Evolutionary conservation across 257 asterid species (phyloP), one percentile per base, ranked within the genome.

Genomic region (Nicotiana attenuata): DNA sequence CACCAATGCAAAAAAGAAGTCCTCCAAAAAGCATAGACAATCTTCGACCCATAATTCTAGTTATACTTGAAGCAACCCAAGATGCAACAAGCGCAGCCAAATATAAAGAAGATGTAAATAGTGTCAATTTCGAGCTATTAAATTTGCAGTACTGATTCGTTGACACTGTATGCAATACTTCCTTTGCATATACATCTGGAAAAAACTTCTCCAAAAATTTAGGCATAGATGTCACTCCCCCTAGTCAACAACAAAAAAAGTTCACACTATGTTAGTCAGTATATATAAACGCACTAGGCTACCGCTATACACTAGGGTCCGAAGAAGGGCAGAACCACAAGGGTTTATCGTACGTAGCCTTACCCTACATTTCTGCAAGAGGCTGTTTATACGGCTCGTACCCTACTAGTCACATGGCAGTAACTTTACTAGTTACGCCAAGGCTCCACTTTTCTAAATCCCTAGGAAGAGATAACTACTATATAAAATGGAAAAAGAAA

Each of bases 181-280:
- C 86, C 60, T 92, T 91, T 65, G 53, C 67, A 82, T 65, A 93
- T 4, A 94, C 98, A 3, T 85, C 26, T 0, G 92, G 97, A 29
- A 94, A 94, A 65, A 94, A 93, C 77, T 88, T 83, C 83, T 83
- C 24, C 92, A 94, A 17, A 77, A 94, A 93, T 1, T 93, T 64
- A 56, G 91, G 92, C 97, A 92, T 94, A 3, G 98, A 83, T 68
- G 97, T 94, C 82, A 94, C 97, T 1, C 98, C 98, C 20, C 97
- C 97, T 93, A 22, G 78, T 20, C 15, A 38, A n/a, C 3, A 66
- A 10, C n/a, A 35, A 33, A 45, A 63, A 22, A 20, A 69, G 5
- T 68, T 20, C 11, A 20, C 0, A 41, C 5, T 2, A 41, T 35
- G 33, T 69, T 41, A n/a, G n/a, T n/a, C n/a, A n/a, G n/a, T n/a